phyloP scores from a whole-genome alignment of 2,329 filamentous ascomycete genomes.

The Coniochaeta prunicola region DNA sequence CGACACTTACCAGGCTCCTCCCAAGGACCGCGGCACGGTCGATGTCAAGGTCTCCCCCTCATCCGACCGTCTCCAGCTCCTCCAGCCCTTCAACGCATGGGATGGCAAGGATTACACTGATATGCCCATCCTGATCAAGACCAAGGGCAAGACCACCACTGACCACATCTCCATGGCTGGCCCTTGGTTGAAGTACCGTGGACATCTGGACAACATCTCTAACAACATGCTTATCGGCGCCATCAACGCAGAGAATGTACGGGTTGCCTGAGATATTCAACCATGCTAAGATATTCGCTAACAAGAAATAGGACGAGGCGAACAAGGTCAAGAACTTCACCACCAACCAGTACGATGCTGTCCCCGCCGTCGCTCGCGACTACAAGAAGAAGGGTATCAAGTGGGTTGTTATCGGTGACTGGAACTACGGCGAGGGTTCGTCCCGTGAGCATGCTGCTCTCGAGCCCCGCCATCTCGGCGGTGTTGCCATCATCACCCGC shows the following conservation, averaged over 20 bases:
- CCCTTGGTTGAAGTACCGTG: constrained; percentile 78
- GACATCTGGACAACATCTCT: constrained; percentile 98
- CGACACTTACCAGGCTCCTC: constrained; percentile 95
- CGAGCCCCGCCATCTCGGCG: constrained; percentile 94
- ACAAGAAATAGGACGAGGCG: no score
- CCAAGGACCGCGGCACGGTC: constrained; percentile 66
- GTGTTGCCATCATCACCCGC: constrained; percentile 91
- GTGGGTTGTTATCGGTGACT: constrained; percentile 98
- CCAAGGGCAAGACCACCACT: constrained; percentile 91
- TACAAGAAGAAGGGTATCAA: constrained; percentile 96
- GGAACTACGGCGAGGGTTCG: constrained; percentile 98
- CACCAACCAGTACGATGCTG: constrained; percentile 76
- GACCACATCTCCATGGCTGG: constrained; percentile 66
- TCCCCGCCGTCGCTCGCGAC: constrained; percentile 90
- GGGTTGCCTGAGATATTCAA: no score
- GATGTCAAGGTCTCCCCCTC: constrained; percentile 76
- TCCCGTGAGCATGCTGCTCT: constrained; percentile 98
- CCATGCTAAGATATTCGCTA: no score
- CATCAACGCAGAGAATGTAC: constrained; percentile 90
- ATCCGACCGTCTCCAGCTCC: constrained; percentile 90
- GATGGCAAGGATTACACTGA: constrained; percentile 82
- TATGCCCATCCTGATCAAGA: constrained; percentile 93
- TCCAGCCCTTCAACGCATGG: constrained; percentile 81
- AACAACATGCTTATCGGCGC: constrained; percentile 99
- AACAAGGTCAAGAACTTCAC: constrained; percentile 95